These are phyloP conservation scores for Aspergillus wentii DNA, from an alignment of 495 filamentous ascomycete genomes.

Conservation along the genomic window DNA sequence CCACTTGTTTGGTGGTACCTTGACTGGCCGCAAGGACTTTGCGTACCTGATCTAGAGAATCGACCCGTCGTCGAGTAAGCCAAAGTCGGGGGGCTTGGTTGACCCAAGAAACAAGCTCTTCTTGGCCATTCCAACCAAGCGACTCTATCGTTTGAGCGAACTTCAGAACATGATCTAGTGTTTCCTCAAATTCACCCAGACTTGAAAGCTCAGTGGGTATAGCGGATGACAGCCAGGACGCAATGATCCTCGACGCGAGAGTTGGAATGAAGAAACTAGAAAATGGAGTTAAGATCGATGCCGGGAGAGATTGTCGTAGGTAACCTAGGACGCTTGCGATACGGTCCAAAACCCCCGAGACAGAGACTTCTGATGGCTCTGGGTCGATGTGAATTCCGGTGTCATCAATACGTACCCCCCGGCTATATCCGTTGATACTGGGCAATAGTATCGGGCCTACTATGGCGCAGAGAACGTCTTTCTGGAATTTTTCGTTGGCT, in stretches of 20 bases:
- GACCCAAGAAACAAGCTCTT: constrained; percentile 73
- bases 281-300: constrained; percentile 54
- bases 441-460: constrained; percentile 32
- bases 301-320: constrained; percentile 59
- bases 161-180: constrained; percentile 52
- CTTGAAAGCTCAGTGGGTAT: constrained; percentile 69
- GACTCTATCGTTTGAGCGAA: constrained; percentile 60
- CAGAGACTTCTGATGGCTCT: constrained; percentile 18
- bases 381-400: constrained; percentile 27
- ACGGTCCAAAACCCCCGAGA: constrained; percentile 36
- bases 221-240: constrained; percentile 65
- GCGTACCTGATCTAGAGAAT: constrained; percentile 67
- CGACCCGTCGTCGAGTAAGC: constrained; percentile 78
- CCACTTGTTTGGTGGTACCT: constrained; percentile 59
- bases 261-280: constrained; percentile 62
- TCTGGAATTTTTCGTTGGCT: constrained; percentile 30
- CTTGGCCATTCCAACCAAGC: constrained; percentile 62
- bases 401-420: constrained; percentile 22
- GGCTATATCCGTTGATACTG: constrained; percentile 18
- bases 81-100: constrained; percentile 73
- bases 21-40: constrained; percentile 61
- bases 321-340: constrained; percentile 60
- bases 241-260: constrained; percentile 60
- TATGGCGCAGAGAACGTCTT: constrained; percentile 23
- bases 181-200: constrained; percentile 62